A percentile compares a stretch with the other conserved stretches of the same genome.
These are phyloP conservation scores for Cenchrus fungigraminus DNA, from an alignment of 176 grass and related monocot genomes.

Conservation along the genomic window DNA sequence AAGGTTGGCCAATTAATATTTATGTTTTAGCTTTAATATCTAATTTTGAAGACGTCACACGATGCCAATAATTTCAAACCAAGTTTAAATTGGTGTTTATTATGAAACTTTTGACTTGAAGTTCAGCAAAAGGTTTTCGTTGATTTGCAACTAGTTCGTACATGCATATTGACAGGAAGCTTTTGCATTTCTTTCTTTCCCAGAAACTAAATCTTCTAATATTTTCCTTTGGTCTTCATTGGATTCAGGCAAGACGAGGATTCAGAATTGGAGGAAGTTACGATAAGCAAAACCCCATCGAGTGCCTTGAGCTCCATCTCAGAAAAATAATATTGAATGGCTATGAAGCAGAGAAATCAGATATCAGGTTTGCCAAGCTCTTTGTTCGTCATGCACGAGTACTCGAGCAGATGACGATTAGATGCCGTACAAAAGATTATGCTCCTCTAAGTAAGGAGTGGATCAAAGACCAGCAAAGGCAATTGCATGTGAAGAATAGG, in stretches of 20 bases:
- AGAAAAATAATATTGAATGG: neutral
- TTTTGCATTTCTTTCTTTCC: too few relatives aligned
- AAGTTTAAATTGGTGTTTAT: too few relatives aligned
- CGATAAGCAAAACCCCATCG: neutral
- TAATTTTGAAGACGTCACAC: too few relatives aligned
- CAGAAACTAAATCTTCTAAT: neutral
- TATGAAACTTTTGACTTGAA: too few relatives aligned
- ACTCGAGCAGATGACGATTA: constrained; percentile 1
- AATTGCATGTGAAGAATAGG: neutral
- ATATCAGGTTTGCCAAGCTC: constrained; percentile 30
- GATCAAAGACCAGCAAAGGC: neutral
- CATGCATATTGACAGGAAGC: neutral
- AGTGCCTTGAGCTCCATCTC: constrained; percentile 10
- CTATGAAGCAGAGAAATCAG: neutral
- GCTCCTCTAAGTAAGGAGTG: neutral
- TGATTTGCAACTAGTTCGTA: too few relatives aligned
- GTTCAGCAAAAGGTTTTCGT: too few relatives aligned
- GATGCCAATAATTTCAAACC: too few relatives aligned
- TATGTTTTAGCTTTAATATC: too few relatives aligned
- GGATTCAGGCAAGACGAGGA: neutral
- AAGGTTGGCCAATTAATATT: too few relatives aligned
- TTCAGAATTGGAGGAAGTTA: neutral
- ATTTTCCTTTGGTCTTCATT: neutral
- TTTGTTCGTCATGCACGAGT: constrained; percentile 1
- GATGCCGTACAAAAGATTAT: neutral